Conservation (phyloP, 108 stramenopile genomes). For the Mediolabrus comicus region DNA sequence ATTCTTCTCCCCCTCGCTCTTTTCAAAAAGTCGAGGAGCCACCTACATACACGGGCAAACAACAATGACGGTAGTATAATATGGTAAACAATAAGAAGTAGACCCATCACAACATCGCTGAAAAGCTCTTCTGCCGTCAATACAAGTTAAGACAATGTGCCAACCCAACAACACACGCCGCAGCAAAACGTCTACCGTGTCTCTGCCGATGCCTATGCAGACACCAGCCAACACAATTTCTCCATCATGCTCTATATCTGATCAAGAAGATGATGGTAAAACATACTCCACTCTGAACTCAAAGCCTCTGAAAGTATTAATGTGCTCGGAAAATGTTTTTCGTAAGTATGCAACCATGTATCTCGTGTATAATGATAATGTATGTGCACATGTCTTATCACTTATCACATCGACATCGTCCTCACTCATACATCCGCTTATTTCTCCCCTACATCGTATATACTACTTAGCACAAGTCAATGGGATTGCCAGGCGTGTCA, state of each 20-base stretch:
- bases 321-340: slow-evolving; percentile 46
- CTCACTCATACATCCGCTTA: background rate
- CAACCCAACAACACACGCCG: background rate
- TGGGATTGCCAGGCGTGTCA: slow-evolving; percentile 54
- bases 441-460: background rate
- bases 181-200: background rate
- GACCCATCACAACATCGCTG: background rate
- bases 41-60: too few relatives aligned
- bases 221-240: background rate
- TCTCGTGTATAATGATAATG: background rate
- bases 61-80: background rate
- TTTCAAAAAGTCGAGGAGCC: background rate
- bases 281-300: background rate
- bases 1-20: background rate
- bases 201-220: background rate
- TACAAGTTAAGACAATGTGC: background rate
- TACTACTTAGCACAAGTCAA: slow-evolving; percentile 43
- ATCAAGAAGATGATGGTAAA: background rate
- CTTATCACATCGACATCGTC: too few relatives aligned
- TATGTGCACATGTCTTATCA: too few relatives aligned
- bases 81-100: too few relatives aligned
- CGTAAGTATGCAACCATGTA: background rate
- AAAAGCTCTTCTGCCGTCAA: background rate
- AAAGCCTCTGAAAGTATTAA: slow-evolving; percentile 15
- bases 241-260: background rate